Evolutionary conservation across 768 basidiomycete genomes (phyloP), one percentile per base, ranked within the genome.

Genomic region (Mycena kentingensis): DNA sequence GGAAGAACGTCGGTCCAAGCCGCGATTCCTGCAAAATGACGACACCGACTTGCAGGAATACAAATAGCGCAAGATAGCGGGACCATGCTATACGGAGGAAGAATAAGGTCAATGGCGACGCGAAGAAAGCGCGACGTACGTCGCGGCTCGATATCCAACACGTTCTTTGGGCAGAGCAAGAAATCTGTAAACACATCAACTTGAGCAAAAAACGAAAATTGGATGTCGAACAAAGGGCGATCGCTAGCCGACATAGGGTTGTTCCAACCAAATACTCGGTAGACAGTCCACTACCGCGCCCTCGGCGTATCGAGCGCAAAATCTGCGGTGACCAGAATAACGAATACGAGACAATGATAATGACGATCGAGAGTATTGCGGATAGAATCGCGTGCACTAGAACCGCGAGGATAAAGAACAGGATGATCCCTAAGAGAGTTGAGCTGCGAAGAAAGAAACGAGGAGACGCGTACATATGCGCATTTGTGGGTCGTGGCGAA

Each of bases 311-410:
- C 15, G 91, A 88, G 21, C 93, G 78, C 47, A 86, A 74, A 42
- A 97, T 91, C 68, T 95, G 93, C 3, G 90, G 86, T 4, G 87
- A 60, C 93, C 93, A 97, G 62, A 94, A 85, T 53, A 77, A 77
- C 5, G 86, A 87, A 67, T 95, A 93, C 50, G 90, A 78, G 24
- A 74, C 65, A 10, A 75, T 80, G 28, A 94, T 77, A 57, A 88
- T 83, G 16, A 86, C 57, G 60, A 90, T 74, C 7, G 85, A 79
- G 37, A 90, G 72, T 0, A 80, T 77, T 2, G 87, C 81, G 19
- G 83, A 82, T 61, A 89, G 61, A 46, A 91, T 83, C 43, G 93
- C 77, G 29, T 88, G 84, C 58, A 93, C 81, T 50, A 93, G 77
- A 51, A 89, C 70, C 12, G 87, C 81, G 51, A 93, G 68, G 50